Evolutionary conservation across 2,329 filamentous ascomycete species (phyloP), one percentile per base, ranked within the genome.

Genomic region (Iodosphaeria phyllophila): DNA sequence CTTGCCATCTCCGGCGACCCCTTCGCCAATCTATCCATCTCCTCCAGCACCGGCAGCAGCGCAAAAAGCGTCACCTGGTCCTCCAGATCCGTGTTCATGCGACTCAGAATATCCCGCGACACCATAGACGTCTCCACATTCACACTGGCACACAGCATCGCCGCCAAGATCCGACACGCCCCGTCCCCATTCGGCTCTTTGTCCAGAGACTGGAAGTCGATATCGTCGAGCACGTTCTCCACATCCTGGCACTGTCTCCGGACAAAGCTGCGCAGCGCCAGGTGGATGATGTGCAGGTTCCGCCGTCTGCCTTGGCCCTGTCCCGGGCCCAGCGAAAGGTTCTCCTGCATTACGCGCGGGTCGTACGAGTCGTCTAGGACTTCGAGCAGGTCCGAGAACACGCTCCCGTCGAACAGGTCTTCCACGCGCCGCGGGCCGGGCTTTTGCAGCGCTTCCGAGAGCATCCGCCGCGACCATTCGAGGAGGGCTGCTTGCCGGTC

Each of bases 81-180:
- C 33, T 61, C 56, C 7, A 48, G 48, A 8, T 48, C 41, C 15
- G 44, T 43, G 32, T 60, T 56, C 15, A 61, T 37, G 24, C 34
- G 42, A 17, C 43, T 41, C 29, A 50, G 48, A 19, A 64, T 55
- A 13, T 46, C 44, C 6, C 43, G 44, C 22, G 74, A 56, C 39
- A 69, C 71, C 37, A 51, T 51, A 17, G 55, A 53, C 28, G 58
- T 58, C 27, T 66, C 60, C 14, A 64, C 59, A 8, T 68, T 69
- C 40, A 62, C 58, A 32, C 71, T 61, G 14, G 66, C 66, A n/a
- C 71, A 60, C 13, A 76, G 53, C 41, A 75, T 59, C 28, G 75
- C 54, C 30, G 67, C 66, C 20, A 76, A 51, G 25, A 76, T 52
- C 53, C 74, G 52, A 28, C 54, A 48, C 51, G 68, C 58, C 32